These are phyloP conservation scores for Flaveria sonorensis DNA, from an alignment of 129 eudicot species.

Conservation along the genomic window DNA sequence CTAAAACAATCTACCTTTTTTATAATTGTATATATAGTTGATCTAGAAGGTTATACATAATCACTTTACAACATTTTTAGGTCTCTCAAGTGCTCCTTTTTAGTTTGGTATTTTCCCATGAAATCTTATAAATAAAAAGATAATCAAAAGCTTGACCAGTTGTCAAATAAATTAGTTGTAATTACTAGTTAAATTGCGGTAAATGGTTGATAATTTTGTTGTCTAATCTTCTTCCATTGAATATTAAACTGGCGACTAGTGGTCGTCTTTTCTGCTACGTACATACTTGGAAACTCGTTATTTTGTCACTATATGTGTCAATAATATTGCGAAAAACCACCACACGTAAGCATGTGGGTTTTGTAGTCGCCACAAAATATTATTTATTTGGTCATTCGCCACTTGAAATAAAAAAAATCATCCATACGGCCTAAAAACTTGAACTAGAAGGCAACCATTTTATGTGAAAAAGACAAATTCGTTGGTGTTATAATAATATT, in stretches of 20 bases:
- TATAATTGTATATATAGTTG: too few species aligned
- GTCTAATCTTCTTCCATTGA: background rate
- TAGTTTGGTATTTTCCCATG: too few species aligned
- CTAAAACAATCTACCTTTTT: too few species aligned
- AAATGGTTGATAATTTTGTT: background rate
- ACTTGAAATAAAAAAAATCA: background rate
- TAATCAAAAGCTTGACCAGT: background rate
- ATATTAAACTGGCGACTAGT: constrained; percentile 2
- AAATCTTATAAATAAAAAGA: background rate
- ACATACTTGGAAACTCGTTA: background rate
- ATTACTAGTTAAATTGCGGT: background rate
- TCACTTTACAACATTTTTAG: too few species aligned
- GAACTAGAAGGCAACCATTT: background rate
- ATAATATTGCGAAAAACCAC: background rate
- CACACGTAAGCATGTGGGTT: background rate
- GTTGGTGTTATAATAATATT: background rate
- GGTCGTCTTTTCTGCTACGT: background rate
- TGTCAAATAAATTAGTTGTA: background rate
- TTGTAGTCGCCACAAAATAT: background rate
- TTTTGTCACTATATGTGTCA: constrained; percentile 4
- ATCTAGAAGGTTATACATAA: too few species aligned
- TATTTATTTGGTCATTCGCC: background rate
- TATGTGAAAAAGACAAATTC: background rate
- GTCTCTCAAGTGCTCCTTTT: too few species aligned
- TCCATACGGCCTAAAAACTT: background rate